Base-by-base conservation (phyloP, 164 flowering plant genomes). In the Vitis rupestris region DNA sequence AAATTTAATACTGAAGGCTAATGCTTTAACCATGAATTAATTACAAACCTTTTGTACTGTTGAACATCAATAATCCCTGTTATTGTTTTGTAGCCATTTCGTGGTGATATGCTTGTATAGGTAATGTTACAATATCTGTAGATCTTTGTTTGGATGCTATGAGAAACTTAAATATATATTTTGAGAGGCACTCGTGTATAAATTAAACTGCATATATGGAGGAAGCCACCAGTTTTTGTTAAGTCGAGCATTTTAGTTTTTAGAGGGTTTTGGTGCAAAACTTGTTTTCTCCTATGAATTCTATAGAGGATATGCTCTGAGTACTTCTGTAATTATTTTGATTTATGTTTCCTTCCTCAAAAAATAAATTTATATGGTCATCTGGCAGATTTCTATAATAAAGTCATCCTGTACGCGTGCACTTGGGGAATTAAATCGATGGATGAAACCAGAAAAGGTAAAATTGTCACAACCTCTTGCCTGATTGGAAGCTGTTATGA, bases 381-480 rank as follows among this genome's bases (percentile, higher is more conserved):
- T 10, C 62, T 50, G 65, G 67, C 76, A 86, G 90, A 60, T 82
- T 63, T 52, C 57, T 30, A 59, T 75, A 64, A 7, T 82, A 8
- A 79, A 73, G 73, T 50, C 56, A 58, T 68, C 88, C 17, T 76
- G 81, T 50, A 73, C 27, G 31, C 8, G 65, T 37, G 80, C 86
- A 14, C 67, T 86, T 37, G 80, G 78, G 67, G 74, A 83, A 64
- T 53, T 86, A 47, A 78, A 66, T 44, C 51, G 58, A 13, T 86
- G 90, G 90, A 84, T 86, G 83, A 68, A 0, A 30, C 88, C 90
- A 50, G 84, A 86, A 67, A 84, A 84, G 79, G 90, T 80, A 68
- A 13, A 0, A 12, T 29, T 54, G n/a, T 58, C 7, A 8, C 4
- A 61, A 47, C 52, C 14, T 52, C 51, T 29, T 29, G 29, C 3